These are phyloP conservation scores for Diaporthe eres DNA, from an alignment of 2,329 filamentous ascomycete species.

Conservation along the genomic window DNA sequence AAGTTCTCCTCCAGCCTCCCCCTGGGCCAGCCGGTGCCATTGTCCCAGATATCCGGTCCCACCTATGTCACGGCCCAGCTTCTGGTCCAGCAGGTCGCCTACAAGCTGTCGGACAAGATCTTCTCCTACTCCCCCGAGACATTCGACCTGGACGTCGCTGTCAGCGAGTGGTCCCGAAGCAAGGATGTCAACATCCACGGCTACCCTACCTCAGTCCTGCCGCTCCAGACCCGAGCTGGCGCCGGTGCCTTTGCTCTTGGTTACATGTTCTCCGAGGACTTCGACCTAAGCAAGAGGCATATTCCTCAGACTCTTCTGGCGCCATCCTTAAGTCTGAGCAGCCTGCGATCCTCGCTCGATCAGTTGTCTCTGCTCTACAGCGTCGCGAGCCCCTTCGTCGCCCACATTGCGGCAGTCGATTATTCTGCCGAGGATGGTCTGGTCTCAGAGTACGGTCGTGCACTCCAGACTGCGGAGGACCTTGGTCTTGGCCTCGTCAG, in stretches of 20 bases:
- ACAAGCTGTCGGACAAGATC: constrained; percentile 95
- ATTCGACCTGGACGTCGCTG: constrained; percentile 89
- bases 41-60: constrained; percentile 81
- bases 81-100: constrained; percentile 95
- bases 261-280: constrained; percentile 98
- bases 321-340: constrained; percentile 84
- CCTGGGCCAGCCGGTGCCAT: constrained; percentile 68
- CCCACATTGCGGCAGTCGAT: constrained; percentile 92
- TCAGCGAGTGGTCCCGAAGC: constrained; percentile 80
- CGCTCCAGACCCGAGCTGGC: constrained; percentile 89
- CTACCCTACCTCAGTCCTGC: constrained; percentile 81
- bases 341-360: constrained; percentile 87
- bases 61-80: constrained; percentile 95
- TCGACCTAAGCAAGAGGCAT: constrained; percentile 90
- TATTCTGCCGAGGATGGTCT: constrained; percentile 80
- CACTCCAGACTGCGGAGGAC: constrained; percentile 87
- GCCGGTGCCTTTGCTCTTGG: constrained; percentile 93
- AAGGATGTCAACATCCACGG: constrained; percentile 85
- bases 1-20: constrained; percentile 67
- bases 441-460: constrained; percentile 88
- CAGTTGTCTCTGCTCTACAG: constrained; percentile 93
- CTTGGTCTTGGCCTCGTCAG: constrained; percentile 88
- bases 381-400: constrained; percentile 92
- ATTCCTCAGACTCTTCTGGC: constrained; percentile 93
- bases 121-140: constrained; percentile 96